phyloP scores from a whole-genome alignment of 2,329 filamentous ascomycete genomes.

The Beauveria rudraprayagi region DNA sequence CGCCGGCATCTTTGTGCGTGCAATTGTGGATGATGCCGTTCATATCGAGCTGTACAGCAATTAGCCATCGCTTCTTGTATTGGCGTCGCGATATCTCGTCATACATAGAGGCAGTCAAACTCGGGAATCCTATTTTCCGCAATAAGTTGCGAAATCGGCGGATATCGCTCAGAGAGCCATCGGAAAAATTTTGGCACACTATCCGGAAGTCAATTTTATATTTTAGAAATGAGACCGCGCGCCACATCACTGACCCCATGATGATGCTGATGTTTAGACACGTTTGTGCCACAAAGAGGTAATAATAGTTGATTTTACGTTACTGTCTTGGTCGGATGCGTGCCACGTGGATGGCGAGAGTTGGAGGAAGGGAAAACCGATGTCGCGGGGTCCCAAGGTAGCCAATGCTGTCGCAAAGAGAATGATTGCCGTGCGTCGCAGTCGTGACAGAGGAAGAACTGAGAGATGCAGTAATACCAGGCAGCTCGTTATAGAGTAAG shows the following conservation, averaged over 20 bases:
- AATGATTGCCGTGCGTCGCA: background rate
- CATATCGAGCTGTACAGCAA: constrained; percentile 65
- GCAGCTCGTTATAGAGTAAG: background rate
- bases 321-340: background rate
- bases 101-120: constrained; percentile 90
- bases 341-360: background rate
- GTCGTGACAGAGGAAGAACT: background rate
- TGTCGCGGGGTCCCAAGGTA: background rate
- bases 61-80: constrained; percentile 27
- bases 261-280: background rate
- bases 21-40: constrained; percentile 99
- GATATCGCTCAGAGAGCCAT: constrained; percentile 99
- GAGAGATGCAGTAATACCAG: background rate
- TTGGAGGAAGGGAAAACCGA: background rate
- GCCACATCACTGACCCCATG: constrained; percentile 6
- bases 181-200: constrained; percentile 86
- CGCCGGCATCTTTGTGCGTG: constrained; percentile 85
- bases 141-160: constrained; percentile 95
- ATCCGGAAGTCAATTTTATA: constrained; percentile 5
- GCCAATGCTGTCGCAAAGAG: background rate
- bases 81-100: constrained; percentile 20
- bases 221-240: background rate
- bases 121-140: constrained; percentile 98
- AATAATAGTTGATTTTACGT: background rate
- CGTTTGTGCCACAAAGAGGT: background rate